Evolutionary conservation across 2,329 filamentous ascomycete species (phyloP).

Genomic region (Penicillium olsonii): DNA sequence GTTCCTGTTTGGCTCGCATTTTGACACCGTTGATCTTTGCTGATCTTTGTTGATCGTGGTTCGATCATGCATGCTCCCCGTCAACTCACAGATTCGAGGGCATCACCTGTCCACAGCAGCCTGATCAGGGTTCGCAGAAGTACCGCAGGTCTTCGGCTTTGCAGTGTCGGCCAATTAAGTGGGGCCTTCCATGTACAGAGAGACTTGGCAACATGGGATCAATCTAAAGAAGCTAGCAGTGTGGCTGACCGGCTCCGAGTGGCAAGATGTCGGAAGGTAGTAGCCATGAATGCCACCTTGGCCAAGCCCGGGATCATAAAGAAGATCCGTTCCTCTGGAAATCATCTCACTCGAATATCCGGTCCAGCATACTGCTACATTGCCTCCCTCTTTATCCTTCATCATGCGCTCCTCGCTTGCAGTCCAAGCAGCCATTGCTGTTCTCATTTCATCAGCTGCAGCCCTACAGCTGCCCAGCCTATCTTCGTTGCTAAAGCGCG

Average conservation of each 20-base stretch:
- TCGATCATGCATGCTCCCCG: too few relatives aligned
- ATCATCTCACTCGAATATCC: not conserved
- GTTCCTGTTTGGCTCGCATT: not conserved
- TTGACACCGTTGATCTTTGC: not conserved
- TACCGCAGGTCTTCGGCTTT: not conserved
- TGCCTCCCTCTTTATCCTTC: not conserved
- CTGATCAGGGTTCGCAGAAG: too few relatives aligned
- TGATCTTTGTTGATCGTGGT: not conserved
- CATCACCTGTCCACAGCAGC: too few relatives aligned
- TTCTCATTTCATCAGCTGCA: slow-evolving; percentile 4
- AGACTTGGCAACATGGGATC: not conserved
- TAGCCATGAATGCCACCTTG: not conserved
- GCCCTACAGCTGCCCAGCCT: slow-evolving; percentile 6
- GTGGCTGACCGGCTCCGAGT: not conserved
- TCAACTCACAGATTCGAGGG: not conserved
- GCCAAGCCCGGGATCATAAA: not conserved
- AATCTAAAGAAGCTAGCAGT: not conserved
- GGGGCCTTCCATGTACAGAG: not conserved
- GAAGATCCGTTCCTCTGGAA: not conserved
- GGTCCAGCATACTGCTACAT: not conserved
- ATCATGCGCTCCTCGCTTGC: not conserved
- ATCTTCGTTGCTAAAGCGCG: slow-evolving; percentile 7
- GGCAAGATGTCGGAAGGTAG: not conserved
- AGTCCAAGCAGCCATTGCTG: not conserved
- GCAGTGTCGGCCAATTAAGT: not conserved